These are phyloP conservation scores for Coniosporium apollinis DNA, from an alignment of 495 filamentous ascomycete species.

Conservation along the genomic window DNA sequence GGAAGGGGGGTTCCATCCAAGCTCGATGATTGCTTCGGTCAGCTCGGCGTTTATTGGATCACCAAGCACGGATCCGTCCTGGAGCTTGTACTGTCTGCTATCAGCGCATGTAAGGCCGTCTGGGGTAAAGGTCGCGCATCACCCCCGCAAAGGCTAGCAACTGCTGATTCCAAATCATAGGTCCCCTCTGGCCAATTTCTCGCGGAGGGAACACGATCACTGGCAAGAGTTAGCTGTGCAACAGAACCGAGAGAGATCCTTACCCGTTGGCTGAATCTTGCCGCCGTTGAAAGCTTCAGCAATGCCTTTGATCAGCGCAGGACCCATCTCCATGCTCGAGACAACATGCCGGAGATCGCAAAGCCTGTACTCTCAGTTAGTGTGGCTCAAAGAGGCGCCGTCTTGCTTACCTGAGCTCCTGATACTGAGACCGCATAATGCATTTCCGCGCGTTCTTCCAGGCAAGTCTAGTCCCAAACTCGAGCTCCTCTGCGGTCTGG, in stretches of 20 bases:
- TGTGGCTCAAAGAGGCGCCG: neutral
- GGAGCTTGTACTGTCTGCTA: conserved; percentile 4
- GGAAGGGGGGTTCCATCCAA: conserved; percentile 18
- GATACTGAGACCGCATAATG: conserved; percentile 17
- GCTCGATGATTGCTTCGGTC: conserved; percentile 13
- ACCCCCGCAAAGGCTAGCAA: conserved; percentile 17
- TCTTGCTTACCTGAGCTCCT: conserved; percentile 9
- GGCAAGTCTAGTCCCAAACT: conserved; percentile 14
- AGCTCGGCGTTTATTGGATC: conserved; percentile 13
- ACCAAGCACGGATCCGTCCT: conserved; percentile 13
- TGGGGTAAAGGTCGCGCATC: no score
- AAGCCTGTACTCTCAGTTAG: conserved; percentile 4
- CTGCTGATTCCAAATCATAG: conserved; percentile 19
- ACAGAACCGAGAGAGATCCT: no score
- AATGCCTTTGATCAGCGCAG: conserved; percentile 4
- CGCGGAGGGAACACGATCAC: conserved; percentile 18
- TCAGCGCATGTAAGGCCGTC: no score
- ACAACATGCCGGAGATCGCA: conserved; percentile 14
- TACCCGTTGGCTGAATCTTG: conserved; percentile 12
- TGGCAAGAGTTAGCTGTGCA: neutral
- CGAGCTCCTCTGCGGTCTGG: conserved; percentile 13
- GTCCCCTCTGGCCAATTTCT: conserved; percentile 7
- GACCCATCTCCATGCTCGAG: conserved; percentile 13
- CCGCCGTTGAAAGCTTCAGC: conserved; percentile 13
- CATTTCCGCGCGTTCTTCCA: conserved; percentile 20